Evolutionary conservation across 176 grass and related monocot genomes (phyloP).

Genomic region (Zea luxurians): DNA sequence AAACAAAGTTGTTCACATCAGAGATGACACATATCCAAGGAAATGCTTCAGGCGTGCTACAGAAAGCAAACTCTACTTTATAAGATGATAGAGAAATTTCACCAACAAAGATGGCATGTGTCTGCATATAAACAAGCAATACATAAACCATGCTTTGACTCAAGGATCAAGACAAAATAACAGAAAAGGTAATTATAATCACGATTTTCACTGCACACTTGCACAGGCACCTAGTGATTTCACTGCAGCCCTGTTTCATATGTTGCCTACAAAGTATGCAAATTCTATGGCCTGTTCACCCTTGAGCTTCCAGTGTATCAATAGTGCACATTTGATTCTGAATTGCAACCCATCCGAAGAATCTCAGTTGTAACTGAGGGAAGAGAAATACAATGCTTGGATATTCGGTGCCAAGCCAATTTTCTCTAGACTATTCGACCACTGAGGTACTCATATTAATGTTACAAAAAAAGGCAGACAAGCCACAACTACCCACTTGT

Average conservation of each 20-base stretch:
- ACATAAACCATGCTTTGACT: no score
- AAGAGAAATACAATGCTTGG: neutral
- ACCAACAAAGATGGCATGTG: neutral
- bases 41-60: constrained; percentile 5
- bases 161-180: neutral
- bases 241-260: no score
- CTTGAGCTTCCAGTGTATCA: no score
- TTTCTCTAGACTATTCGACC: neutral
- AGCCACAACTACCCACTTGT: neutral
- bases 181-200: neutral
- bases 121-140: neutral
- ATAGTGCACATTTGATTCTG: no score
- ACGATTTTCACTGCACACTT: no score
- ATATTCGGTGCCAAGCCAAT: constrained; percentile 3
- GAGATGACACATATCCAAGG: neutral
- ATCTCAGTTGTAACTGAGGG: neutral
- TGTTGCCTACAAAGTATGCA: no score
- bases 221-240: no score
- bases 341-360: no score
- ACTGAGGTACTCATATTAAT: neutral
- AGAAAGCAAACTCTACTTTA: neutral
- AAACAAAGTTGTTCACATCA: constrained; percentile 8
- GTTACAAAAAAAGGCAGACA: neutral
- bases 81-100: neutral
- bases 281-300: no score